Evolutionary conservation across 129 eudicot species (phyloP), one percentile per base, ranked within the genome.

Genomic region (Helichrysum umbraculigerum): DNA sequence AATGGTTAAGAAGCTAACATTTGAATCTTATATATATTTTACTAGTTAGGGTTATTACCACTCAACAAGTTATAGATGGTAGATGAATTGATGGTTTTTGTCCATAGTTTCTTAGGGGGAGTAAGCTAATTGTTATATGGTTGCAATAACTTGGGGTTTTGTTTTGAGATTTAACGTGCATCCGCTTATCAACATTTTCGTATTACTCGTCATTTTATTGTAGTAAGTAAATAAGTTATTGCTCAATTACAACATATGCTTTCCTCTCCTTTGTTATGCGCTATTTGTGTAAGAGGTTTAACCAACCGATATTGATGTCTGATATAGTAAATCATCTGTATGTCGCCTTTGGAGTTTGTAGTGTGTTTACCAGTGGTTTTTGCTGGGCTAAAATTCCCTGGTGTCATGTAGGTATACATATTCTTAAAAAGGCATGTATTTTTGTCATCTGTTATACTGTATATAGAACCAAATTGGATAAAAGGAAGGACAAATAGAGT

Each of bases 21-120:
- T 63, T 63, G 12, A 63, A 30, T 25, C 30, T 25, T 63, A 33
- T 15, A 33, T 15, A 30, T 33, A 63, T 63, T 4, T 11, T 12
- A 33, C 68, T 28, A 63, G 17, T 61, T 63, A 63, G 68, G 22
- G 3, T 63, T 30, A 15, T 29, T 63, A 19, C 1, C 14, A 63
- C 37, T 29, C 11, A 30, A 17, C 68, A 63, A 63, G 11, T 56
- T 56, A 63, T 63, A 30, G 68, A 63, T 63, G 39, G 35, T 61
- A 61, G 66, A 25, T 22, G 34, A 61, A 30, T 61, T 61, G 66
- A 19, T 61, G 0, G 7, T 59, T 25, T 59, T 61, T 25, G 0
- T 61, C 66, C 8, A 5, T 59, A 30, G 66, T 21, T 47, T 14
- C 54, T 60, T 60, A 12, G 66, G 28, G 33, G 22, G 34, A 60